These are phyloP conservation scores for Trametes elegans DNA, from an alignment of 768 basidiomycete genomes.

Conservation along the genomic window DNA sequence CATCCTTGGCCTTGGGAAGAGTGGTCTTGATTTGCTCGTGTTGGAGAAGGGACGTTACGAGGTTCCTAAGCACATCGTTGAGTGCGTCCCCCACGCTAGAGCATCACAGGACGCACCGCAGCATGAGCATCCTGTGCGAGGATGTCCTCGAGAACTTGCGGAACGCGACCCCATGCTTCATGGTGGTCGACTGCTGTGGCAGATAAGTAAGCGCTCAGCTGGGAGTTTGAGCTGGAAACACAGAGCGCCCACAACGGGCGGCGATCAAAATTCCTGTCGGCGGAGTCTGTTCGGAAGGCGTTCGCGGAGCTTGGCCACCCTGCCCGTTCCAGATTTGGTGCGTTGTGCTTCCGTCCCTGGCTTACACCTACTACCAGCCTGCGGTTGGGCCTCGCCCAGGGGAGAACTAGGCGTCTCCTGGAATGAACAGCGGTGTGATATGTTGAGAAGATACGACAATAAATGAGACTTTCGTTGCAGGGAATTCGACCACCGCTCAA, in stretches of 20 bases:
- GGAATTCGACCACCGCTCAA: too few species aligned
- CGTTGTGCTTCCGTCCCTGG: too few species aligned
- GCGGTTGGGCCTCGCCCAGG: too few species aligned
- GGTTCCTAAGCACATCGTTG: slow-evolving; percentile 59
- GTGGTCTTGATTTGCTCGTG: slow-evolving; percentile 97
- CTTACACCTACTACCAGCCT: too few species aligned
- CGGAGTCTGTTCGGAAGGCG: neutral
- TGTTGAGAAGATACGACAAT: too few species aligned
- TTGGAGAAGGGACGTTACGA: slow-evolving; percentile 91
- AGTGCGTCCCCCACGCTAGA: slow-evolving; percentile 11
- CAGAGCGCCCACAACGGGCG: neutral
- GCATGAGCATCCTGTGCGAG: slow-evolving; percentile 90
- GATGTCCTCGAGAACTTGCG: slow-evolving; percentile 90
- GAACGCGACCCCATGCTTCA: slow-evolving; percentile 95
- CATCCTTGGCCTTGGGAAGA: slow-evolving; percentile 89
- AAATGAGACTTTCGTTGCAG: too few species aligned
- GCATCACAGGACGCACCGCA: slow-evolving; percentile 55
- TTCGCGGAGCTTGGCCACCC: neutral
- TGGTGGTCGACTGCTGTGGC: slow-evolving; percentile 33
- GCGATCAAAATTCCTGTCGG: neutral
- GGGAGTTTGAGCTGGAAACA: neutral
- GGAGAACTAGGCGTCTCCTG: too few species aligned
- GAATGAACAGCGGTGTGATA: too few species aligned
- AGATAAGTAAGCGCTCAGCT: slow-evolving; percentile 8
- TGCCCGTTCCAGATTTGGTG: too few species aligned